Evolutionary conservation across 345 rosid species (phyloP).

Genomic region (Eucalyptus cloeziana): DNA sequence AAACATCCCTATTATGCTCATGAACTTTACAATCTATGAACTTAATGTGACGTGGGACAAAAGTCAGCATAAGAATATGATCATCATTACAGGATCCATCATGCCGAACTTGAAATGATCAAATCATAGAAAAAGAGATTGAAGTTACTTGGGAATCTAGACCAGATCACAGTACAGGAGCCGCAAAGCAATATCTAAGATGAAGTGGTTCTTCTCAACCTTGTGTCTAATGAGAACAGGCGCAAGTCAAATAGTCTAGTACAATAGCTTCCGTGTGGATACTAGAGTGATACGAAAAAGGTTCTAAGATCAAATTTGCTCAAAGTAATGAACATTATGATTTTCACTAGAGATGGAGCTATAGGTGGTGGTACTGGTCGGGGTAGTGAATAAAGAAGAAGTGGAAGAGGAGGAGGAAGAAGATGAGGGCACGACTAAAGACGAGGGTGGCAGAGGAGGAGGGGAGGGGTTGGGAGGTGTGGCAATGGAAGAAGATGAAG

Average conservation of each 20-base stretch:
- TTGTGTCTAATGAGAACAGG: neutral
- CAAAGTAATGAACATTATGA: conserved; percentile 30
- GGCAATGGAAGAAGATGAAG: conserved; percentile 8
- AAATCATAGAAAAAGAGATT: neutral
- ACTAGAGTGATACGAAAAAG: neutral
- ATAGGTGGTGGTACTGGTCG: conserved; percentile 26
- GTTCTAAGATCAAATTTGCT: neutral
- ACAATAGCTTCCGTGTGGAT: neutral
- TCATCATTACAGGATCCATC: neutral
- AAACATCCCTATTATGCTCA: neutral
- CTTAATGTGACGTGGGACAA: neutral
- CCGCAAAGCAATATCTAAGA: neutral
- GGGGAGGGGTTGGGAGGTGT: conserved; percentile 2
- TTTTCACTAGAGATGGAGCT: conserved; percentile 36
- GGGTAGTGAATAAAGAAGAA: conserved; percentile 17
- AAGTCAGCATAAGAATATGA: neutral
- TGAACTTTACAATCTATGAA: neutral
- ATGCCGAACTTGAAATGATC: neutral
- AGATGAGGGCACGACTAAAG: conserved; percentile 24
- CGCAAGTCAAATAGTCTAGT: neutral
- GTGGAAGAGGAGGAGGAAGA: conserved; percentile 12
- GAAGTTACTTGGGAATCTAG: neutral
- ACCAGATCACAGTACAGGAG: neutral
- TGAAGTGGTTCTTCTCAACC: neutral
- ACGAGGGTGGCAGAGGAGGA: conserved; percentile 17